These are phyloP conservation scores for Phytophthora pisi DNA, from an alignment of 352 stramenopile species.

Conservation along the genomic window DNA sequence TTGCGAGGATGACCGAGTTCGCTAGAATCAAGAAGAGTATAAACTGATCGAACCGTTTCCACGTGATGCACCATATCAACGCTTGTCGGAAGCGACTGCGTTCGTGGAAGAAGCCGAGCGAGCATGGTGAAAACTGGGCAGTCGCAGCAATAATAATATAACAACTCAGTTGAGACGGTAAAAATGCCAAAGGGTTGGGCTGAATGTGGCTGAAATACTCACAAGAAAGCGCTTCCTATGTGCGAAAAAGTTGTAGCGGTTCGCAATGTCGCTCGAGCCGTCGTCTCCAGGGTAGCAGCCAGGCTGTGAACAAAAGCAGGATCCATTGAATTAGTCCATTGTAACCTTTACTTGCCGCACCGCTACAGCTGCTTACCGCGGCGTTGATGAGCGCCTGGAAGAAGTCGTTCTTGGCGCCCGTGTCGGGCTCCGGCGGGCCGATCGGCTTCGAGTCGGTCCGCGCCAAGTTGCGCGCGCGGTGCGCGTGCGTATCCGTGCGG, in stretches of 20 bases:
- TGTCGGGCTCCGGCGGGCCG: not conserved
- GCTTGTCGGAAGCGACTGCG: slow-evolving; percentile 56
- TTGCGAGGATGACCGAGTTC: slow-evolving; percentile 82
- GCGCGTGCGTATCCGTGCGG: slow-evolving; percentile 11
- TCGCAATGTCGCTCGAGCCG: slow-evolving; percentile 49
- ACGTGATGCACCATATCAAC: slow-evolving; percentile 74
- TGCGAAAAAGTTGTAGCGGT: slow-evolving; percentile 72
- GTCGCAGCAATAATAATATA: not conserved
- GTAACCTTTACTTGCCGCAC: too few species aligned
- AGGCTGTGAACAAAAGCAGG: slow-evolving; percentile 33
- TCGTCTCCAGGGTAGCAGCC: slow-evolving; percentile 61
- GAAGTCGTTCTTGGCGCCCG: slow-evolving; percentile 6
- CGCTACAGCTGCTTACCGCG: slow-evolving; percentile 14
- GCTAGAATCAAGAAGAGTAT: slow-evolving; percentile 86
- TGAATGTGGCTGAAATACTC: too few species aligned
- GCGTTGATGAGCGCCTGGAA: slow-evolving; percentile 35
- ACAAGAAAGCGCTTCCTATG: slow-evolving; percentile 67
- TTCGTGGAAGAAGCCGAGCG: slow-evolving; percentile 56
- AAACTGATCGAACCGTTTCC: slow-evolving; percentile 81
- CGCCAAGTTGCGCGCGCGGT: slow-evolving; percentile 10
- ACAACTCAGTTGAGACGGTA: not conserved
- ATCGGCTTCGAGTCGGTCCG: slow-evolving; percentile 1
- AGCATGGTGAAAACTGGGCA: slow-evolving; percentile 62
- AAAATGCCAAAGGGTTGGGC: not conserved
- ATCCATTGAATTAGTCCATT: too few species aligned